Evolutionary conservation across 108 stramenopile species (phyloP).

Genomic region (Mayamaea pseudoterrestris): DNA sequence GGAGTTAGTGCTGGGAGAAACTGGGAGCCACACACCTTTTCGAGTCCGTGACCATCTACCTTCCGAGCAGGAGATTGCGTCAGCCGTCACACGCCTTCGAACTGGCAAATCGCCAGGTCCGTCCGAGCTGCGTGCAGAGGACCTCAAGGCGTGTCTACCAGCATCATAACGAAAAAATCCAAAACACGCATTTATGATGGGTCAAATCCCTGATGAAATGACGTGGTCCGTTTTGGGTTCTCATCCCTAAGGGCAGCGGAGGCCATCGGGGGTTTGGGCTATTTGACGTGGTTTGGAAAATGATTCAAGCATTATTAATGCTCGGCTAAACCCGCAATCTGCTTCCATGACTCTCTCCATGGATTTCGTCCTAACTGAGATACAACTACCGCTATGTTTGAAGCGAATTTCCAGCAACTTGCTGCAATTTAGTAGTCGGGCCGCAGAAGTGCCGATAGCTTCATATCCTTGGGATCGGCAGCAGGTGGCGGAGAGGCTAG

Average conservation of each 20-base stretch:
- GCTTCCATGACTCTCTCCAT: slow-evolving; percentile 3
- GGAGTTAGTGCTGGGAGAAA: too few relatives aligned
- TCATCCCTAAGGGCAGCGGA: slow-evolving; percentile 9
- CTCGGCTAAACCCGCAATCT: not conserved
- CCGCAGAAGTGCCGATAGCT: slow-evolving; percentile 6
- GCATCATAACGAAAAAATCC: too few relatives aligned
- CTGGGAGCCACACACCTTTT: too few relatives aligned
- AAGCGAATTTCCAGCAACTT: slow-evolving; percentile 8
- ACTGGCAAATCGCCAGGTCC: too few relatives aligned
- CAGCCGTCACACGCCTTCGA: too few relatives aligned
- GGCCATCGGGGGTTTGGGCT: slow-evolving; percentile 3
- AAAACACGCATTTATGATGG: slow-evolving; percentile 2
- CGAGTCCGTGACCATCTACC: too few relatives aligned
- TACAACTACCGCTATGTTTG: slow-evolving; percentile 10
- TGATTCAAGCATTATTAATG: slow-evolving; percentile 2
- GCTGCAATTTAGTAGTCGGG: slow-evolving; percentile 10
- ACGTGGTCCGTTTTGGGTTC: slow-evolving; percentile 7
- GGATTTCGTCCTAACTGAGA: too few relatives aligned
- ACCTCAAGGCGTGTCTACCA: too few relatives aligned
- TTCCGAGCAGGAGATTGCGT: too few relatives aligned
- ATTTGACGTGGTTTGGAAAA: slow-evolving; percentile 8
- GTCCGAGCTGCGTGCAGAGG: too few relatives aligned
- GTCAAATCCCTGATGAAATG: slow-evolving; percentile 6
- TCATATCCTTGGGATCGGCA: too few relatives aligned
- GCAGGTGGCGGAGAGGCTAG: slow-evolving; percentile 6